These are phyloP conservation scores for Chalciporus pseudorubinellus DNA, from an alignment of 768 basidiomycete species.

Conservation along the genomic window DNA sequence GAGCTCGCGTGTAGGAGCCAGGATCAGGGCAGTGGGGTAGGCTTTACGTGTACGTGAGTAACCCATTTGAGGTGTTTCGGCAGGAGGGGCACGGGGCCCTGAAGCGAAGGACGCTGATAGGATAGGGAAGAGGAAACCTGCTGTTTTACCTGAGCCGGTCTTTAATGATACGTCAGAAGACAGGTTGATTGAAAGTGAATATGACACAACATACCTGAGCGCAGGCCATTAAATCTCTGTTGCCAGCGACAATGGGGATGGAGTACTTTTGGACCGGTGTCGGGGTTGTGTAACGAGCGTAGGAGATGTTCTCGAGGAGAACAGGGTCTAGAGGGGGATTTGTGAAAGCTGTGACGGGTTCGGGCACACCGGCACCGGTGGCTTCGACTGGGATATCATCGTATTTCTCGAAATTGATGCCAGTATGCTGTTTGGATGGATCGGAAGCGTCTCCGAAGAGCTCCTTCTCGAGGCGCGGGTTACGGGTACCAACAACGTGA, in stretches of 20 bases:
- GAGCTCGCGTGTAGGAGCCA: conserved; percentile 97
- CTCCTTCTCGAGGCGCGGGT: conserved; percentile 90
- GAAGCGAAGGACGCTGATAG: conserved; percentile 85
- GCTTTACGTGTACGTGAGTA: conserved; percentile 82
- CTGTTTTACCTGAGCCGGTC: conserved; percentile 99
- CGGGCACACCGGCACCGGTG: conserved; percentile 95
- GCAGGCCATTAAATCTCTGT: conserved; percentile 92
- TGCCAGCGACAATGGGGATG: conserved; percentile 92
- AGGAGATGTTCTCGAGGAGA: conserved; percentile 91
- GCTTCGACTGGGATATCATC: conserved; percentile 99
- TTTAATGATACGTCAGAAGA: conserved; percentile 36
- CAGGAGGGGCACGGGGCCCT: conserved; percentile 76
- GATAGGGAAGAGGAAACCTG: conserved; percentile 98
- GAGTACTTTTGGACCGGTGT: conserved; percentile 99
- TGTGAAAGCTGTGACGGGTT: conserved; percentile 85
- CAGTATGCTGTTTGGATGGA: conserved; percentile 86
- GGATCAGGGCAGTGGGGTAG: conserved; percentile 94
- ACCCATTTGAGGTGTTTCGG: conserved; percentile 41
- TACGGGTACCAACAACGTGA: conserved; percentile 81
- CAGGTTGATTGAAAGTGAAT: conserved; percentile 3
- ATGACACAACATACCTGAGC: conserved; percentile 62
- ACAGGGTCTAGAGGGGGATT: conserved; percentile 88
- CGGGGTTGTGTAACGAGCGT: conserved; percentile 90
- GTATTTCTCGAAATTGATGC: conserved; percentile 99
- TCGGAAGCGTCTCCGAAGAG: conserved; percentile 89